Base-by-base conservation (phyloP, 225 moss, liverwort and hornwort species). In the Climacium dendroides region DNA sequence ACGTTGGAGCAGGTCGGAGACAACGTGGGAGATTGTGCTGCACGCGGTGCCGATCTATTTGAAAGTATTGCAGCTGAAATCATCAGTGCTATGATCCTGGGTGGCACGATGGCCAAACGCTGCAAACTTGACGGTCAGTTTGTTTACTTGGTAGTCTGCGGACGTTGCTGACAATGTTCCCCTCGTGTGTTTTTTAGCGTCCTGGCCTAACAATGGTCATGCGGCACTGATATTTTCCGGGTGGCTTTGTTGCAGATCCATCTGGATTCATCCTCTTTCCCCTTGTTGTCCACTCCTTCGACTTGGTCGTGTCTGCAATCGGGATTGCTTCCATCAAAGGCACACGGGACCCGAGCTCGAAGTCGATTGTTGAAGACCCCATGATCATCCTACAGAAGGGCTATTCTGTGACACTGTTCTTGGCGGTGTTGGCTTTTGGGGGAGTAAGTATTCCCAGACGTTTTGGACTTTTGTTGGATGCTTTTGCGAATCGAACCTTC, bases 41-140 rank as follows among this genome's bases (percentile, higher is more conserved):
- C 98, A 26, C 96, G 97, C 57, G 98, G 98, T 89, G 98, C 98
- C 59, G 97, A 99, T 94, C 83, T 99, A 13, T 99, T 99, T 88
- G 98, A 99, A 89, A 99, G 98, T 90, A 99, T 99, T 89, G 98
- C 98, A 24, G 97, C 97, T 80, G 97, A 99, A 92, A 94, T 99
- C 81, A 99, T 99, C 83, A 97, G 98, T 87, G 97, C 98, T 53
- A 99, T 99, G 98, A 99, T 99, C 91, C 95, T 99, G 58, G 97
- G 98, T 84, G 96, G 98, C 45, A 93, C 96, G 48, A 97, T 99
- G 98, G 98, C 96, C 65, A 97, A 96, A 77, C 92, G 95, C 78
- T 97, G 98, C 94, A 97, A 97, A 90, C 95, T 99, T 58, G 97
- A 99, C 60, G 98, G 97, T 95, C 79, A 83, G 95, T 90, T 87